Percentiles rank a stretch among this genome's conserved stretches.
These are phyloP conservation scores for Serendipita sp. DNA, from an alignment of 768 basidiomycete genomes.

Conservation along the genomic window DNA sequence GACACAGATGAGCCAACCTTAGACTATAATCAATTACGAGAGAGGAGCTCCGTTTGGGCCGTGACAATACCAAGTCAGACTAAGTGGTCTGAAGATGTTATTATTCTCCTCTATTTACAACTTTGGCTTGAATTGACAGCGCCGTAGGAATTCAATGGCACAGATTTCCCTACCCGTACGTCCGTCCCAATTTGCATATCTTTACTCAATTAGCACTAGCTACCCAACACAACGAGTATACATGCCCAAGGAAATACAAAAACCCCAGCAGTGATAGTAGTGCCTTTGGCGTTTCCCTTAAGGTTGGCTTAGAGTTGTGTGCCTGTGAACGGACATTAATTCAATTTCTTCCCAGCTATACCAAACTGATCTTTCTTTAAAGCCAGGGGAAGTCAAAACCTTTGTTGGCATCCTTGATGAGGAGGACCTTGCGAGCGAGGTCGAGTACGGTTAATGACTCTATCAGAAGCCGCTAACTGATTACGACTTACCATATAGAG, in stretches of 20 bases:
- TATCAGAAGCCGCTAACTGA: background rate
- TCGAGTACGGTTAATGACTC: background rate
- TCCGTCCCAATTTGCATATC: background rate
- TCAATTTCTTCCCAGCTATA: constrained; percentile 34
- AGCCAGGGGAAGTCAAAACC: constrained; percentile 43
- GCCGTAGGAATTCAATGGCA: background rate
- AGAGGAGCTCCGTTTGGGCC: constrained; percentile 54
- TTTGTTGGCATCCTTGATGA: constrained; percentile 52
- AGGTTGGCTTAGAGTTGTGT: background rate
- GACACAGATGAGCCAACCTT: constrained; percentile 16
- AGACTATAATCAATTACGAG: constrained; percentile 38
- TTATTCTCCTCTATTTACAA: constrained; percentile 6
- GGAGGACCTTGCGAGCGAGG: background rate
- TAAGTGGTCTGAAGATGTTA: constrained; percentile 39
- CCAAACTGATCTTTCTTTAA: constrained; percentile 32
- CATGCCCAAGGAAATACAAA: background rate
- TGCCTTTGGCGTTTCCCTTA: background rate
- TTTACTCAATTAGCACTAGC: background rate
- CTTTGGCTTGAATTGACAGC: background rate
- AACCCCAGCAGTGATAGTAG: background rate
- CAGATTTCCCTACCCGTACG: background rate
- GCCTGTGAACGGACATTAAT: background rate
- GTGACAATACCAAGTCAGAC: constrained; percentile 57
- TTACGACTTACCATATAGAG: background rate
- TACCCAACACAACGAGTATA: background rate